phyloP scores from a whole-genome alignment of 495 filamentous ascomycete genomes.

The Daldinia vernicosa region DNA sequence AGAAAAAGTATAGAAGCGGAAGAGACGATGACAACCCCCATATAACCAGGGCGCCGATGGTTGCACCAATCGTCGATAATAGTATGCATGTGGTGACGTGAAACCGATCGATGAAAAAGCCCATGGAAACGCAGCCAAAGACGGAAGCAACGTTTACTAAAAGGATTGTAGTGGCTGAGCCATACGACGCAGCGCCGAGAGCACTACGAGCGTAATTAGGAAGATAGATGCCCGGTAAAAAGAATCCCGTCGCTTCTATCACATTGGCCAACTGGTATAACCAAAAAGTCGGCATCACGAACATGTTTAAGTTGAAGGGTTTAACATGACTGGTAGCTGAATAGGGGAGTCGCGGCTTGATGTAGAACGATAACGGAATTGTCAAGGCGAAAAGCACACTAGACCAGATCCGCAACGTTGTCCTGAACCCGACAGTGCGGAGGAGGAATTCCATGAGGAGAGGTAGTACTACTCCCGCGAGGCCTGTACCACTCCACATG shows the following conservation, averaged over 20 bases:
- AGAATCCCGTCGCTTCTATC: slow-evolving; percentile 67
- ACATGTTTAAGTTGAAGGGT: slow-evolving; percentile 56
- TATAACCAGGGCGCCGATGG: slow-evolving; percentile 67
- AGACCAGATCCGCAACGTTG: slow-evolving; percentile 60
- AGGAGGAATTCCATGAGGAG: slow-evolving; percentile 57
- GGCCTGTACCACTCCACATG: slow-evolving; percentile 60
- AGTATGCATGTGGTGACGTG: slow-evolving; percentile 67
- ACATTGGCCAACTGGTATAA: slow-evolving; percentile 62
- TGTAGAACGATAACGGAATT: slow-evolving; percentile 60
- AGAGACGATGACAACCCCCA: slow-evolving; percentile 68
- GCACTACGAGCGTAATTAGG: slow-evolving; percentile 57
- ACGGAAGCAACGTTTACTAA: slow-evolving; percentile 66
- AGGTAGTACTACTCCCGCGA: slow-evolving; percentile 52
- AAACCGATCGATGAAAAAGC: slow-evolving; percentile 66
- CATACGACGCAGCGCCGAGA: slow-evolving; percentile 47
- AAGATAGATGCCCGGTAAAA: slow-evolving; percentile 70
- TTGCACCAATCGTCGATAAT: slow-evolving; percentile 64
- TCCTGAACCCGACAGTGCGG: slow-evolving; percentile 60
- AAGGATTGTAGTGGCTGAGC: slow-evolving; percentile 60
- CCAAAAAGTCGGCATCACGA: slow-evolving; percentile 56
- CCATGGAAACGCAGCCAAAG: slow-evolving; percentile 64
- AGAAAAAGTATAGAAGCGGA: slow-evolving; percentile 67
- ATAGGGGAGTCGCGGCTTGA: slow-evolving; percentile 63
- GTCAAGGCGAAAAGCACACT: slow-evolving; percentile 55
- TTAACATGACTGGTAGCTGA: slow-evolving; percentile 48